Evolutionary conservation across 2,329 filamentous ascomycete genomes (phyloP).

Genomic region (Aspergillus caelatus): DNA sequence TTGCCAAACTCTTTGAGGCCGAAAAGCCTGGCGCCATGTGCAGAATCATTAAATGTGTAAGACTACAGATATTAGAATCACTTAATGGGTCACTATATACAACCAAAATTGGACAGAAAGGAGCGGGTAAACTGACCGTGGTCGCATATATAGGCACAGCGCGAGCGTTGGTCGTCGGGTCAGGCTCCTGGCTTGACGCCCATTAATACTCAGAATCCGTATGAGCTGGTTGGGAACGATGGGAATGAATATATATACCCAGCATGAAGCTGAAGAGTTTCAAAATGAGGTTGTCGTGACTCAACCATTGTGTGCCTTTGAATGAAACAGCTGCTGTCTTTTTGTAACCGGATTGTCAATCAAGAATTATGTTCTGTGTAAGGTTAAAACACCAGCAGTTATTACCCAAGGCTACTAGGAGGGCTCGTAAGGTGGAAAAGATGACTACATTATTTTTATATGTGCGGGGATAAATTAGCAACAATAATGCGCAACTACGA

Average conservation of each 20-base stretch:
- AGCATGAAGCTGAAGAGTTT: constrained; percentile 84
- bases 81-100: background rate
- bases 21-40: constrained; percentile 91
- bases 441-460: background rate
- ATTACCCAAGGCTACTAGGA: constrained; percentile 8
- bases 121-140: constrained; percentile 55
- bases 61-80: constrained; percentile 57
- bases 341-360: background rate
- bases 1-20: constrained; percentile 96
- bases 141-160: constrained; percentile 96
- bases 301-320: constrained; percentile 36
- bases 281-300: constrained; percentile 61
- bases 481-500: constrained; percentile 1
- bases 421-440: background rate
- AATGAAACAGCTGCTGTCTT: background rate
- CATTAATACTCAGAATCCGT: constrained; percentile 7
- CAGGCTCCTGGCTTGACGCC: constrained; percentile 69
- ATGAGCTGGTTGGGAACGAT: background rate
- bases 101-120: background rate
- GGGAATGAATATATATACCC: constrained; percentile 58
- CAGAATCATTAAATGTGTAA: constrained; percentile 92
- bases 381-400: background rate
- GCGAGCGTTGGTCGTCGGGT: constrained; percentile 79
- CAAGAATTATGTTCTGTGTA: background rate
- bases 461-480: background rate